phyloP scores from a whole-genome alignment of 805 yeast genomes.

The Yamadazyma paraphyllophila region DNA sequence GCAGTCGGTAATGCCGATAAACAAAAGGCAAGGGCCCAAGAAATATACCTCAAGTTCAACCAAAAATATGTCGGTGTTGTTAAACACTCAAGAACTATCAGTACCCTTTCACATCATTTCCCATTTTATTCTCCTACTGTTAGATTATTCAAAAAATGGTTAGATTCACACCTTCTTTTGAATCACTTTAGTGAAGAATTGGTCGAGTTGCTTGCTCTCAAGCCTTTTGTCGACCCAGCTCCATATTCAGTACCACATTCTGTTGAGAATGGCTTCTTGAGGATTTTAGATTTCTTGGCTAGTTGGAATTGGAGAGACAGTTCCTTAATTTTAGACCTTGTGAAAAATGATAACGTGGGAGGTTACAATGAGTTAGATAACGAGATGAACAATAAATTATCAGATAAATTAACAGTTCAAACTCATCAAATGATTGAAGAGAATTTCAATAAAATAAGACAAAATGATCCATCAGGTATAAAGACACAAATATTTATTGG shows the following conservation, averaged over 20 bases:
- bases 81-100: conserved; percentile 79
- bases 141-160: conserved; percentile 85
- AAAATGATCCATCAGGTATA: conserved; percentile 77
- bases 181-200: conserved; percentile 75
- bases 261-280: conserved; percentile 75
- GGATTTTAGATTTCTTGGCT: conserved; percentile 67
- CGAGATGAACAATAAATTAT: conserved; percentile 38
- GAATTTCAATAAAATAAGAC: conserved; percentile 66
- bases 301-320: conserved; percentile 95
- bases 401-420: conserved; percentile 61
- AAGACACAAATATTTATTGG: conserved; percentile 81
- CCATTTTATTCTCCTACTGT: conserved; percentile 77
- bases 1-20: conserved; percentile 66
- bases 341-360: conserved; percentile 33
- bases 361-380: conserved; percentile 20
- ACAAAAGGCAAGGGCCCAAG: conserved; percentile 59
- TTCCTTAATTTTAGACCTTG: conserved; percentile 75
- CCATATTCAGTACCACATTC: conserved; percentile 84
- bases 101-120: conserved; percentile 66
- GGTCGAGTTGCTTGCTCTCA: conserved; percentile 76
- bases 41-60: conserved; percentile 61
- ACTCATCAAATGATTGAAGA: conserved; percentile 60
- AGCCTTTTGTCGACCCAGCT: conserved; percentile 81
- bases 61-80: conserved; percentile 64
- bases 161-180: conserved; percentile 74